Conservation (phyloP, 2,329 filamentous ascomycete genomes). For the Venturiaceae sp. region DNA sequence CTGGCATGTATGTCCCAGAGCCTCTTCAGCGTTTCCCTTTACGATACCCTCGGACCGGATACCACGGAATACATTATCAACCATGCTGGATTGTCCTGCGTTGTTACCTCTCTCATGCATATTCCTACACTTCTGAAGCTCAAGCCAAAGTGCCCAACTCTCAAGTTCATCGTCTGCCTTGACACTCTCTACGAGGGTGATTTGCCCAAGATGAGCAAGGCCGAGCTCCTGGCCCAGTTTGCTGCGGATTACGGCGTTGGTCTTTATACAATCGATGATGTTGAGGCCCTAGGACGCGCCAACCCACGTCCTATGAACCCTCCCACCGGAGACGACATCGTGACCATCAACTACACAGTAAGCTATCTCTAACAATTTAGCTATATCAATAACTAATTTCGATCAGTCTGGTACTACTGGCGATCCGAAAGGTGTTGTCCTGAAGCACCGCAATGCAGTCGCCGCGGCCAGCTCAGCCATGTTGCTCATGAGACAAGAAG, state of each 20-base stretch:
- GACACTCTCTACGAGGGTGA: slow-evolving; percentile 75
- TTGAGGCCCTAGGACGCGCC: slow-evolving; percentile 69
- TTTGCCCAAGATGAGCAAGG: slow-evolving; percentile 66
- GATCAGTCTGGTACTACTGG: slow-evolving; percentile 77
- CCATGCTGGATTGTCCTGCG: slow-evolving; percentile 65
- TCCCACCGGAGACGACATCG: slow-evolving; percentile 63
- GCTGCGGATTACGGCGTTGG: slow-evolving; percentile 65
- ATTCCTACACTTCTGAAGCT: slow-evolving; percentile 75
- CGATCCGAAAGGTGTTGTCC: slow-evolving; percentile 70
- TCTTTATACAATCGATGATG: slow-evolving; percentile 69
- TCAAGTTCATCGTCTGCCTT: slow-evolving; percentile 83
- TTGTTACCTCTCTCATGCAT: slow-evolving; percentile 72
- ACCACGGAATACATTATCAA: slow-evolving; percentile 94
- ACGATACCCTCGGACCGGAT: slow-evolving; percentile 89
- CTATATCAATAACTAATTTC: too few species aligned
- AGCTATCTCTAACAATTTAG: too few species aligned
- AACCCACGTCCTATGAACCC: slow-evolving; percentile 61
- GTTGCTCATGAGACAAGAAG: slow-evolving; percentile 39
- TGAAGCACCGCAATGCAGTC: slow-evolving; percentile 75
- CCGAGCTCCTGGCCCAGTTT: slow-evolving; percentile 63
- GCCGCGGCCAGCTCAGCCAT: slow-evolving; percentile 58
- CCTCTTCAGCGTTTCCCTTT: slow-evolving; percentile 84
- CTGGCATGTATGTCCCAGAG: slow-evolving; percentile 79
- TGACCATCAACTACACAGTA: slow-evolving; percentile 94
- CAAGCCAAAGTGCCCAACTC: slow-evolving; percentile 60